phyloP scores from a whole-genome alignment of 2,329 filamentous ascomycete genomes.

The Alternaria gaisen region DNA sequence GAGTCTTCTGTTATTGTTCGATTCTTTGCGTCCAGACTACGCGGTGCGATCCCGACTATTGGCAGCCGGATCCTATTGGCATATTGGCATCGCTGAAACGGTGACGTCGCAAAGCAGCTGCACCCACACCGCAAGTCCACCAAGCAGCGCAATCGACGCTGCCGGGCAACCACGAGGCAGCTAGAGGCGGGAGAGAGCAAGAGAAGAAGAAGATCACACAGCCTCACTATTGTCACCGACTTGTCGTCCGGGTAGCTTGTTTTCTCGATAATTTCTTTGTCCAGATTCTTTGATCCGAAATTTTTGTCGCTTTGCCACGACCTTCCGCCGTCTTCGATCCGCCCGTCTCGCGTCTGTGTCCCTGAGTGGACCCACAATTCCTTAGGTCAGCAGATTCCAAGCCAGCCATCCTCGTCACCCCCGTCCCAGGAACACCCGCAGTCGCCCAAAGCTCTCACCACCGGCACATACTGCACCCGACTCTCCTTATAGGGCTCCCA shows the following conservation, averaged over 20 bases:
- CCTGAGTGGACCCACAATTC: constrained; percentile 17
- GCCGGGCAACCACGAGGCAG: constrained; percentile 19
- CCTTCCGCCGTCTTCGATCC: constrained; percentile 29
- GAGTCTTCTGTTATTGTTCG: neutral
- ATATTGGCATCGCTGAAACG: constrained; percentile 19
- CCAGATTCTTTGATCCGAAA: constrained; percentile 14
- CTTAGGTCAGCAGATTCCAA: constrained; percentile 26
- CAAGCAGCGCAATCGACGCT: constrained; percentile 22
- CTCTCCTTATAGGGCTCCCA: constrained; percentile 15
- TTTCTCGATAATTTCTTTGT: constrained; percentile 11
- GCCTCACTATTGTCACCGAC: constrained; percentile 18
- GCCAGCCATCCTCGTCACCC: constrained; percentile 24
- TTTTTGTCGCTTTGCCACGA: constrained; percentile 27
- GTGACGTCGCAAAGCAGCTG: constrained; percentile 29
- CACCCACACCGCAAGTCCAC: constrained; percentile 27
- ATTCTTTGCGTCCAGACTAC: constrained; percentile 1
- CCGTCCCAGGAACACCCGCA: constrained; percentile 21
- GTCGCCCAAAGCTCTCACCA: constrained; percentile 15
- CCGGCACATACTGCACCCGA: constrained; percentile 12
- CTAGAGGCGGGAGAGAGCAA: neutral
- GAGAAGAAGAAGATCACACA: constrained; percentile 13
- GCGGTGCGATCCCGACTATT: constrained; percentile 7
- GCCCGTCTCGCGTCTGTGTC: constrained; percentile 3
- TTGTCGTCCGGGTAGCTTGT: neutral
- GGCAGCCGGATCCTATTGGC: constrained; percentile 8